Evolutionary conservation across 2,329 filamentous ascomycete genomes (phyloP), one percentile per base, ranked within the genome.

Genomic region (Colletotrichum salicis): DNA sequence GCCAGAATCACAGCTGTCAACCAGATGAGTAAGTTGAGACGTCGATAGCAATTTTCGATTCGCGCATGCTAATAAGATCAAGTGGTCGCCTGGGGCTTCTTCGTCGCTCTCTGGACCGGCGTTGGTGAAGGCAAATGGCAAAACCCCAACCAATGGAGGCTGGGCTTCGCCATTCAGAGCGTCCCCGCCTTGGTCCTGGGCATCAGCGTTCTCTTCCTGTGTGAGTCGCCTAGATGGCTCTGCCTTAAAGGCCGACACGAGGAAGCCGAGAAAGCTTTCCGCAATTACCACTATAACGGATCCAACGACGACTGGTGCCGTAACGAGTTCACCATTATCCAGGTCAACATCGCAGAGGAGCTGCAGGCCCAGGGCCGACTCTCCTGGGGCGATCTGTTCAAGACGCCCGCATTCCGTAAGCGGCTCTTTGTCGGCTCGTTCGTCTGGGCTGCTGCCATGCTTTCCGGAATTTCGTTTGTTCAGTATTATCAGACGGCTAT

Each of bases 81-180:
- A 82, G 81, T 83, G 82, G 81, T 82, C 8, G 80, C 82, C 0
- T 84, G 82, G 82, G 82, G 81, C 0, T 83, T 83, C 74, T 83
- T 83, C 37, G 77, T 83, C 2, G 81, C 81, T 1, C 76, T 83
- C 0, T 83, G 81, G 81, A 82, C 81, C 0, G 81, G 81, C 2
- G 81, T 83, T 0, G 81, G 80, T 6, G 81, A 83, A 71, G 80
- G 81, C 0, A 78, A 78, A 66, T 83, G 81, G 81, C 69, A 80
- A 0, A 82, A 79, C 12, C 58, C 78, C 10, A 82, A 83, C 64
- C 81, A 83, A 54, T 83, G 81, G 81, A 75, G 81, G 6, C 77
- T 83, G 3, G 81, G 81, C 0, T 83, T 83, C 29, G 81, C 80
- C 1, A 81, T 83, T 3, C 78, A 80, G 58, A 78, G 77, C 1